Percentiles rank a stretch among this genome's conserved stretches.
phyloP scores from a whole-genome alignment of 2,329 filamentous ascomycete genomes.

The Ceratocystis harringtonii region DNA sequence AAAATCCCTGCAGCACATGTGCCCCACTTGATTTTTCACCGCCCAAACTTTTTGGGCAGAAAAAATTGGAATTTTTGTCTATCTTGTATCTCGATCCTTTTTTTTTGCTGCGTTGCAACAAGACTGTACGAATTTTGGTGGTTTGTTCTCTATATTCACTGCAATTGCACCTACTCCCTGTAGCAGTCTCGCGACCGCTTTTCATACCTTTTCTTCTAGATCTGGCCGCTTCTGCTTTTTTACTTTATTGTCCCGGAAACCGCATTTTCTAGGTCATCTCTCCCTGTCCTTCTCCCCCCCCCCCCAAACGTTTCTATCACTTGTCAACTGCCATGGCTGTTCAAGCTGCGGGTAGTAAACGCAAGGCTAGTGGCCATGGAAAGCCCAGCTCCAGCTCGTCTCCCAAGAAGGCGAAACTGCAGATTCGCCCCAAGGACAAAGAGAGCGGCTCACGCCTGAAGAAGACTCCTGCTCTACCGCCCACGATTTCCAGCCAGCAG shows the following conservation, averaged over 20 bases:
- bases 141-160: background rate
- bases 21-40: constrained; percentile 21
- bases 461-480: constrained; percentile 24
- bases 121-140: background rate
- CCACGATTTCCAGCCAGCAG: constrained; percentile 21
- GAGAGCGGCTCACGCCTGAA: constrained; percentile 11
- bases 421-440: constrained; percentile 25
- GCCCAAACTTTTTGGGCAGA: constrained; percentile 24
- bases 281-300: constrained; percentile 8
- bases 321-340: constrained; percentile 14
- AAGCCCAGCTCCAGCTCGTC: constrained; percentile 32
- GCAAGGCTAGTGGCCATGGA: constrained; percentile 35
- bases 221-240: background rate
- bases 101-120: background rate
- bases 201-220: background rate
- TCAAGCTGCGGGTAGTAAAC: constrained; percentile 38
- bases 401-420: constrained; percentile 37
- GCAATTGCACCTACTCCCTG: background rate
- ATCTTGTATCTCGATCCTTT: constrained; percentile 15
- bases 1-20: background rate
- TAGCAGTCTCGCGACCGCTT: background rate
- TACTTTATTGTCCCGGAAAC: background rate
- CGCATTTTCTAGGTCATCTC: background rate
- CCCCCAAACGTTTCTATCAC: constrained; percentile 6
- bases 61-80: constrained; percentile 18